Conservation (phyloP, 257 asterid genomes). For the Solanum virginianum region DNA sequence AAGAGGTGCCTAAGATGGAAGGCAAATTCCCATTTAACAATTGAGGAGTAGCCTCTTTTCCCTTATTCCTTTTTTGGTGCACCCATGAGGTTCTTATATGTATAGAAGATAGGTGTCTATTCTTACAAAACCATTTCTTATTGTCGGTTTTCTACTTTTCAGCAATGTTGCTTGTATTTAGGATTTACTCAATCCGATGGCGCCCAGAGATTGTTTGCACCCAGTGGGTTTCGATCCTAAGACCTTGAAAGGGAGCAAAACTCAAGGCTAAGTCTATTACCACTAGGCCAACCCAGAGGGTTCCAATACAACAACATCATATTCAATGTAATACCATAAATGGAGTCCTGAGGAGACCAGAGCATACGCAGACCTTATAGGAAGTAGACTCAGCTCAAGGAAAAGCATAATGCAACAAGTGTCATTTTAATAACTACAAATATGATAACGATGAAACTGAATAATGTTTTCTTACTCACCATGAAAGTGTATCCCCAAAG, state of each 20-base stretch:
- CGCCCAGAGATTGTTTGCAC: no score
- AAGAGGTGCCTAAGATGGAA: not conserved
- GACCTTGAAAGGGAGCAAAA: no score
- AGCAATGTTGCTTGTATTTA: not conserved
- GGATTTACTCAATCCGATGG: no score
- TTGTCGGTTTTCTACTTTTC: not conserved
- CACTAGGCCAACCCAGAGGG: no score
- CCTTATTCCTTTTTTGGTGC: not conserved
- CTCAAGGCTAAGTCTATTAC: no score
- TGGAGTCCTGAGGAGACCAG: not conserved
- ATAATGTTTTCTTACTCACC: constrained; percentile 27
- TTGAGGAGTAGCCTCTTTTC: not conserved
- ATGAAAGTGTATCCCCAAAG: constrained; percentile 50
- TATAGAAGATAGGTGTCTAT: not conserved
- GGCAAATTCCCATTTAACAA: not conserved
- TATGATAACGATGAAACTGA: not conserved
- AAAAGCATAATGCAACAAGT: not conserved
- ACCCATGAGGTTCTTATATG: not conserved
- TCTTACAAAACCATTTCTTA: not conserved
- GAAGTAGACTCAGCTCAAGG: not conserved
- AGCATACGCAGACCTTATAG: not conserved
- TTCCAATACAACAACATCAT: not conserved
- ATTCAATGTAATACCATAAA: not conserved
- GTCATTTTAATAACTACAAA: not conserved
- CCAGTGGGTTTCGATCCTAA: no score